These are phyloP conservation scores for Coniosporium apollinis DNA, from an alignment of 495 filamentous ascomycete species.

Conservation along the genomic window DNA sequence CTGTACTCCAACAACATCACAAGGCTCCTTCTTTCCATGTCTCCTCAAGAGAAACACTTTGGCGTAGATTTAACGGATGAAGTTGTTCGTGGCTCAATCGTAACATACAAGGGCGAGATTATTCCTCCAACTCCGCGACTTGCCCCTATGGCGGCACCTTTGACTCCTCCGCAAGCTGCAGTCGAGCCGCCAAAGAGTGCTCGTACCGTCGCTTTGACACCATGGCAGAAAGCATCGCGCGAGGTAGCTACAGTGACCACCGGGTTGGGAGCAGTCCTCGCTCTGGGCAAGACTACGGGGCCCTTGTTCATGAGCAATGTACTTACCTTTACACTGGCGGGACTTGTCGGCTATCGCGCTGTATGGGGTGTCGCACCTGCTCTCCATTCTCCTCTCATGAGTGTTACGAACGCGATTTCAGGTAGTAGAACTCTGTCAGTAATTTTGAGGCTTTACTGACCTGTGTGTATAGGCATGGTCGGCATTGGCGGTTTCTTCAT, in stretches of 20 bases:
- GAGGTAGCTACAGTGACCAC: constrained; percentile 53
- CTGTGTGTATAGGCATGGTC: constrained; percentile 68
- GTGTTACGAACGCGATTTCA: constrained; percentile 73
- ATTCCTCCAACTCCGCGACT: constrained; percentile 55
- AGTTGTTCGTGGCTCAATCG: constrained; percentile 63
- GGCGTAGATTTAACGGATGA: constrained; percentile 62
- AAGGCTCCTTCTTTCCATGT: constrained; percentile 63
- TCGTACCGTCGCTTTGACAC: constrained; percentile 49
- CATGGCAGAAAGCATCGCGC: constrained; percentile 57
- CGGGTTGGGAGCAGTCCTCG: constrained; percentile 54
- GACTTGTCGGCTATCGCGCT: constrained; percentile 62
- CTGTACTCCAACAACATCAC: constrained; percentile 79
- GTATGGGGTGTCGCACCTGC: constrained; percentile 67
- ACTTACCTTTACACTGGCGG: constrained; percentile 63
- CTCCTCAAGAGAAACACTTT: constrained; percentile 54
- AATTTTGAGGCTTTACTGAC: too few relatives aligned
- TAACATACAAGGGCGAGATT: constrained; percentile 55
- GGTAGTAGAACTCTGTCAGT: too few relatives aligned
- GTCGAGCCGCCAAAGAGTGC: constrained; percentile 42
- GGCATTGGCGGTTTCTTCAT: constrained; percentile 63
- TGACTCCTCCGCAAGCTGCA: constrained; percentile 27
- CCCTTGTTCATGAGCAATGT: constrained; percentile 70
- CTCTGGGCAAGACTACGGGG: constrained; percentile 57
- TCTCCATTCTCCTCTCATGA: constrained; percentile 69
- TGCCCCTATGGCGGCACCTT: constrained; percentile 48